These are phyloP conservation scores for Fusarium euwallaceae DNA, from an alignment of 2,329 filamentous ascomycete genomes.

Conservation along the genomic window DNA sequence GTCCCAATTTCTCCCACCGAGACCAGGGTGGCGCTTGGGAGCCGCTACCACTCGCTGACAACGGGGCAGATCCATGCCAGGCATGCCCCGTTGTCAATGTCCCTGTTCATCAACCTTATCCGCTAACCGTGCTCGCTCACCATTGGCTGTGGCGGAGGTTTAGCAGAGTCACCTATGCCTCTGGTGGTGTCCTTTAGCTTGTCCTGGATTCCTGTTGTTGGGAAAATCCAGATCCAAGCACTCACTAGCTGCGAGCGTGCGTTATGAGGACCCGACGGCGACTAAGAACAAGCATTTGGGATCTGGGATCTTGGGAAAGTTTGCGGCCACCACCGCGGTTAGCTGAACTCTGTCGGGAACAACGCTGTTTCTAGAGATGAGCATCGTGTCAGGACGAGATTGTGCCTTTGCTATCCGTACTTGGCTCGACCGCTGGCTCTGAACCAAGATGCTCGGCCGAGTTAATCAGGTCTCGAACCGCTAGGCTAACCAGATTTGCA, in stretches of 20 bases:
- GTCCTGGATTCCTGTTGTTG: slow-evolving; percentile 25
- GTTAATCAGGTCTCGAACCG: background rate
- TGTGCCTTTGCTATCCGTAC: background rate
- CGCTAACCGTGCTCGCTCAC: background rate
- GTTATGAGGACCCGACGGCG: slow-evolving; percentile 18
- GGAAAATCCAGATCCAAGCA: slow-evolving; percentile 35
- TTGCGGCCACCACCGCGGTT: slow-evolving; percentile 12
- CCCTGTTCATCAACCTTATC: slow-evolving; percentile 40
- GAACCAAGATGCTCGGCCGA: background rate
- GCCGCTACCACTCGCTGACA: slow-evolving; percentile 26
- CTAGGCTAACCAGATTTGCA: background rate
- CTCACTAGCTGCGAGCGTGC: slow-evolving; percentile 2
- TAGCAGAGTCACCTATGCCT: slow-evolving; percentile 6
- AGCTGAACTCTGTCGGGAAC: slow-evolving; percentile 7
- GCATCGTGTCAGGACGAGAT: slow-evolving; percentile 12
- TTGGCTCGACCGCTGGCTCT: background rate
- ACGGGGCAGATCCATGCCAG: slow-evolving; percentile 37
- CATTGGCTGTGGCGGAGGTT: slow-evolving; percentile 31
- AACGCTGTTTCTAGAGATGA: slow-evolving; percentile 13
- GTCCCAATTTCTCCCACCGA: slow-evolving; percentile 27
- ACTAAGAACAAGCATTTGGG: slow-evolving; percentile 3
- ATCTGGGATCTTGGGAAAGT: slow-evolving; percentile 11
- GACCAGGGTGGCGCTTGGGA: slow-evolving; percentile 28
- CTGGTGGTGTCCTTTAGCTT: background rate
- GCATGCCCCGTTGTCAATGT: slow-evolving; percentile 22